A percentile compares a stretch with the other conserved stretches of the same genome.
These are phyloP conservation scores for Zea luxurians DNA, from an alignment of 176 grass and related monocot species.

Conservation along the genomic window DNA sequence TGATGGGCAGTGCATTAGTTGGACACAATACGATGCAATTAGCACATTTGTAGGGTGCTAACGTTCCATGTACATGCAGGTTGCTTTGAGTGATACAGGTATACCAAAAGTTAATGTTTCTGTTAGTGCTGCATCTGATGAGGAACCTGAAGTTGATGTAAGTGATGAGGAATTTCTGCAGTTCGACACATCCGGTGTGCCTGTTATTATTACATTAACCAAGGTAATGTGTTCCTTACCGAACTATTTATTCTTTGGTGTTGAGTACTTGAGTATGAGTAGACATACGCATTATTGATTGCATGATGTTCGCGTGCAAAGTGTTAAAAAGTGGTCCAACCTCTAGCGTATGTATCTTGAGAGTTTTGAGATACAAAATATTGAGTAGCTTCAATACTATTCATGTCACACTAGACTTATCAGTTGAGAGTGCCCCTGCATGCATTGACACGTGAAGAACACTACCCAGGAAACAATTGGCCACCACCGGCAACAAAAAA, in stretches of 20 bases:
- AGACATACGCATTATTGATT: background rate
- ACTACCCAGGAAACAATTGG: too few species aligned
- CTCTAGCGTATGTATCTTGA: too few species aligned
- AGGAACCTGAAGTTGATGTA: constrained; percentile 81
- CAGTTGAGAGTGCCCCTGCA: too few species aligned
- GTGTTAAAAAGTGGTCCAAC: background rate
- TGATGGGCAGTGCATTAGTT: background rate
- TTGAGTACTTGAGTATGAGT: background rate
- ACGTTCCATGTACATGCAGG: constrained; percentile 47
- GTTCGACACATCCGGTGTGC: constrained; percentile 87
- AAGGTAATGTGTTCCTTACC: constrained; percentile 52
- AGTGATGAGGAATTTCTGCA: constrained; percentile 88
- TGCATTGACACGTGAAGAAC: too few species aligned
- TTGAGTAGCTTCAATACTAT: background rate
- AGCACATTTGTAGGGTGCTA: constrained; percentile 2
- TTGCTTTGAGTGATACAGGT: constrained; percentile 86
- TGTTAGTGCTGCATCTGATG: constrained; percentile 56
- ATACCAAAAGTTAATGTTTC: constrained; percentile 64
- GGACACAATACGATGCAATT: background rate
- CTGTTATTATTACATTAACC: constrained; percentile 82
- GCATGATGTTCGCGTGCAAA: background rate
- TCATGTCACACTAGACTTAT: background rate
- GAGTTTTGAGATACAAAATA: background rate
- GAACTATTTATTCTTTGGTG: background rate
- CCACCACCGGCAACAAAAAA: too few species aligned